Conservation (phyloP, 805 yeast species). For the Pichia thaimueangensis region DNA sequence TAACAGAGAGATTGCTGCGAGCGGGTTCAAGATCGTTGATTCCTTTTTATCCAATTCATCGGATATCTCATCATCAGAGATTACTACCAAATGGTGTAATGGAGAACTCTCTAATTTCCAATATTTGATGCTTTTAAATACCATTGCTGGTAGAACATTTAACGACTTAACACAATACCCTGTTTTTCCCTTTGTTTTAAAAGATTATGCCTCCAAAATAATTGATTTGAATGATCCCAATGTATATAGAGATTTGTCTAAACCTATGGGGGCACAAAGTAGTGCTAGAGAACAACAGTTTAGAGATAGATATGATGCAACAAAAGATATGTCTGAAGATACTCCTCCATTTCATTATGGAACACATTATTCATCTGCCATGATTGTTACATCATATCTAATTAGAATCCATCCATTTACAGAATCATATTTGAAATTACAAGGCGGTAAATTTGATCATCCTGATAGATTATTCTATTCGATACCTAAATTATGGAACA, state of each 20-base stretch:
- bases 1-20: not conserved
- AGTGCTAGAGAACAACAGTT: constrained; percentile 54
- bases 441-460: constrained; percentile 86
- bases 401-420: constrained; percentile 77
- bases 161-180: constrained; percentile 90
- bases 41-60: constrained; percentile 12
- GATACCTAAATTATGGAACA: constrained; percentile 70
- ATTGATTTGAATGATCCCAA: constrained; percentile 60
- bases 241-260: constrained; percentile 66
- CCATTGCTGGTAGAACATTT: constrained; percentile 82
- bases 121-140: constrained; percentile 72
- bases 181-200: constrained; percentile 85
- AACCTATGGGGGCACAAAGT: constrained; percentile 90
- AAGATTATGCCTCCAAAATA: constrained; percentile 68
- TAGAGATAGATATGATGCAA: constrained; percentile 64
- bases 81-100: constrained; percentile 64
- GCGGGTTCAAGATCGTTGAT: constrained; percentile 10
- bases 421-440: constrained; percentile 67
- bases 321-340: constrained; percentile 48
- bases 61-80: constrained; percentile 30
- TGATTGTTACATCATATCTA: constrained; percentile 80
- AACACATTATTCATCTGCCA: constrained; percentile 88
- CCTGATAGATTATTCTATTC: constrained; percentile 79
- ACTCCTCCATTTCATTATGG: constrained; percentile 84
- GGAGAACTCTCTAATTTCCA: constrained; percentile 82